Evolutionary conservation across 1,284 basidiomycete species (phyloP), one percentile per base, ranked within the genome.

Genomic region (Leccinum pachyderme): DNA sequence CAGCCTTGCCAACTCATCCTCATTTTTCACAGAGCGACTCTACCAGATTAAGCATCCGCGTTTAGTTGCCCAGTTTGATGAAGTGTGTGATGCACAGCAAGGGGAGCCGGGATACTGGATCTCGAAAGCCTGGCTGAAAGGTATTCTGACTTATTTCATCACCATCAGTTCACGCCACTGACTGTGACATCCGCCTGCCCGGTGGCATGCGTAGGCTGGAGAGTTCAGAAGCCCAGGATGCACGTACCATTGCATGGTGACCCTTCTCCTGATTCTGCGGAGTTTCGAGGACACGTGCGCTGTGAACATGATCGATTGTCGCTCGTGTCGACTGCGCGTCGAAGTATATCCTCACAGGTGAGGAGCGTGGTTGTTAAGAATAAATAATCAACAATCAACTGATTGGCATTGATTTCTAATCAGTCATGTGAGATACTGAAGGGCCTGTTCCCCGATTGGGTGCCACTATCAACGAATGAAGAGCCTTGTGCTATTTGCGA

Each of bases 121-220:
- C 63, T 91, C 91, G 2, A 89, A 86, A 63, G 66, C 72, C 11
- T 93, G 91, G 91, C 66, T 89, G 4, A 87, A 80, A 79, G 89
- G 90, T 87, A 59, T 53, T 59, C 39, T 51, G 49, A 32, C 22
- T 32, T 24, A 51, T 49, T 59, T 31, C 45, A 60, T 51, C 55
- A 45, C 12, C 57, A 54, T 56, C 44, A 44, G 1, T 46, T 55
- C 33, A 46, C 48, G 31, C 53, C 56, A 56, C 55, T 66, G 12
- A 45, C 25, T 55, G 61, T 44, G 41, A 18, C 48, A 48, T 50
- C 47, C 49, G 56, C 53, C 51, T 46, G 41, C 27, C 46, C 41
- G 51, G 25, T 61, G 62, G 50, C 47, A 49, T 52, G 43, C 24
- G 44, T 31, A 91, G 91, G 90, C 63, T 93, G 91, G 91, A 77